Base-by-base conservation (phyloP, 2,329 filamentous ascomycete genomes). In the Phaeosphaeria sp. region DNA sequence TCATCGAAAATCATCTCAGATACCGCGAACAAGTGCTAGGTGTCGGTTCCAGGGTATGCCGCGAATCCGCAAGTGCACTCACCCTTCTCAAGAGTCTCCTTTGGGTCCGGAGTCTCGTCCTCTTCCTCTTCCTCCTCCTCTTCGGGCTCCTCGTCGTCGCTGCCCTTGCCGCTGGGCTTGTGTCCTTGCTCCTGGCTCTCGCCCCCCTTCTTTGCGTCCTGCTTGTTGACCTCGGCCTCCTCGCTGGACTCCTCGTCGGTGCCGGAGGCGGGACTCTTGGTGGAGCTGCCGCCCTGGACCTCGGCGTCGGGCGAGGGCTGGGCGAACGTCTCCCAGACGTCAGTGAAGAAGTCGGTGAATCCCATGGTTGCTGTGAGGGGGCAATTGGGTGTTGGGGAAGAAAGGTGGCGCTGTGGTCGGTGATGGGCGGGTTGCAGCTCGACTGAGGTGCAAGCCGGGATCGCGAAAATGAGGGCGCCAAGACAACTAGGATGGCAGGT, bases 21-120 rank as follows among this genome's bases (percentile, higher is more conserved):
- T 21, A 39, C 7, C n/a, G 30, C 18, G 30, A 15, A 23, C 11
- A 13, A 25, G n/a, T 6, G 30, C 30, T 36, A 48, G 43, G 10
- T 22, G 20, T 6, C 25, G n/a, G 13, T 43, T 17, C n/a, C 11
- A 5, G 22, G 20, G 21, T 27, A 17, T 10, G n/a, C 30, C 41
- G 15, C 41, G 11, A 9, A 20, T 43, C 20, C n/a, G 21, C 15
- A 50, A 41, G 53, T 44, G 36, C 52, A 89, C 92, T 85, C 81
- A 98, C 95, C 93, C 87, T 96, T 92, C 82, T 96, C 91, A 62
- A 98, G 81, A 79, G 87, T 86, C 62, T 93, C 91, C 86, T 96
- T 96, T 71, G 90, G 88, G 78, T 98, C 94, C 69, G 90, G 88
- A 62, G 87, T 82, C 82, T 95, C 91, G 65, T 93, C 90, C 61